Evolutionary conservation across 2,329 filamentous ascomycete species (phyloP).

Genomic region (Paecilomyces sp.): DNA sequence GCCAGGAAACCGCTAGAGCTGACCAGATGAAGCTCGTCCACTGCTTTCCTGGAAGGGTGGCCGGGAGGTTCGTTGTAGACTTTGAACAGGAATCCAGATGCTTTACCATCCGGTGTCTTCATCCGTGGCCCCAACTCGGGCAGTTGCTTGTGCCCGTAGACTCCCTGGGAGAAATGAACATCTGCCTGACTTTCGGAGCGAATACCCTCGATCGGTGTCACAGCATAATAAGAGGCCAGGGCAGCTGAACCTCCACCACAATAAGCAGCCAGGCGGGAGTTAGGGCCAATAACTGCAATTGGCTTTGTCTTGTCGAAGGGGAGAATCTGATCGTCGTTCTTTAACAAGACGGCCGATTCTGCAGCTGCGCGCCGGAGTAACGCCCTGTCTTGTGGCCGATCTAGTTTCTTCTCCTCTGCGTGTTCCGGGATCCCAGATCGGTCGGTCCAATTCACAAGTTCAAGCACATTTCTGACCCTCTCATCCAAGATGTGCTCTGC

Average conservation of each 20-base stretch:
- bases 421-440: slow-evolving; percentile 49
- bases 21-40: slow-evolving; percentile 45
- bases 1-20: slow-evolving; percentile 42
- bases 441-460: slow-evolving; percentile 53
- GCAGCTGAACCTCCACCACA: slow-evolving; percentile 61
- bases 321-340: slow-evolving; percentile 60
- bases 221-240: slow-evolving; percentile 37
- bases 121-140: slow-evolving; percentile 51
- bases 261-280: slow-evolving; percentile 41
- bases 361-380: slow-evolving; percentile 60
- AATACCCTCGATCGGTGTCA: slow-evolving; percentile 40
- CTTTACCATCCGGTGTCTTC: slow-evolving; percentile 43
- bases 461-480: slow-evolving; percentile 51
- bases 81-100: slow-evolving; percentile 54
- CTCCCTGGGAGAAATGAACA: slow-evolving; percentile 51
- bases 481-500: slow-evolving; percentile 49
- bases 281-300: slow-evolving; percentile 49
- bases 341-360: slow-evolving; percentile 65
- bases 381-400: slow-evolving; percentile 56
- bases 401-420: slow-evolving; percentile 46
- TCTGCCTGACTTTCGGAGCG: slow-evolving; percentile 24
- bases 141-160: slow-evolving; percentile 58
- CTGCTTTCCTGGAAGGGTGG: slow-evolving; percentile 38
- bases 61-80: slow-evolving; percentile 55
- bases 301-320: slow-evolving; percentile 46